Conservation (phyloP, 2,329 filamentous ascomycete species). For the Nemania serpens region DNA sequence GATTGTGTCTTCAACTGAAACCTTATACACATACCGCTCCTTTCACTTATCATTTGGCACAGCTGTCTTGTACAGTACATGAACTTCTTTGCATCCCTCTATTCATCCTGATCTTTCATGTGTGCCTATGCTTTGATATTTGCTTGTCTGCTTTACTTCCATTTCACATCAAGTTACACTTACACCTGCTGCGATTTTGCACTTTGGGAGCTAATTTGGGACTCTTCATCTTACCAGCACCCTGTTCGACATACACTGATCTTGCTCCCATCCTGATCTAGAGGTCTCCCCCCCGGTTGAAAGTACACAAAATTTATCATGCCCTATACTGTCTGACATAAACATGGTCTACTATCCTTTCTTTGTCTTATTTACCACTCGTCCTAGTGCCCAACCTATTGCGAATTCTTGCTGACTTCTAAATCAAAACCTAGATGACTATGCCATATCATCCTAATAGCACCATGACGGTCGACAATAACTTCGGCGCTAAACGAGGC, state of each 20-base stretch:
- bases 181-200: neutral
- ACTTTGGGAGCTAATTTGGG: neutral
- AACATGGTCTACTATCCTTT: no score
- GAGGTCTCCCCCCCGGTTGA: no score
- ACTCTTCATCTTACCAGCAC: neutral
- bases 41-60: neutral
- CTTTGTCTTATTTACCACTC: no score
- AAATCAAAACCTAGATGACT: slow-evolving; percentile 25
- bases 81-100: neutral
- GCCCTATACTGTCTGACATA: no score
- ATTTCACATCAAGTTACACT: neutral
- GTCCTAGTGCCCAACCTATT: neutral
- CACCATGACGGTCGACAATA: slow-evolving; percentile 34
- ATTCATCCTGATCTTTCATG: neutral
- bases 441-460: slow-evolving; percentile 33
- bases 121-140: neutral
- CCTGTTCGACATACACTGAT: no score
- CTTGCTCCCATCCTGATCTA: no score
- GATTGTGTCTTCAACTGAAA: neutral
- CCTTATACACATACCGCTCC: neutral
- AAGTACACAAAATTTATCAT: no score
- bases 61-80: neutral
- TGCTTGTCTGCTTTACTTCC: neutral
- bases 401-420: slow-evolving; percentile 11
- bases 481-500: slow-evolving; percentile 33